A percentile compares a stretch with the other conserved stretches of the same genome.
Evolutionary conservation across 345 rosid genomes (phyloP).

Genomic region (Gossypium anomalum): DNA sequence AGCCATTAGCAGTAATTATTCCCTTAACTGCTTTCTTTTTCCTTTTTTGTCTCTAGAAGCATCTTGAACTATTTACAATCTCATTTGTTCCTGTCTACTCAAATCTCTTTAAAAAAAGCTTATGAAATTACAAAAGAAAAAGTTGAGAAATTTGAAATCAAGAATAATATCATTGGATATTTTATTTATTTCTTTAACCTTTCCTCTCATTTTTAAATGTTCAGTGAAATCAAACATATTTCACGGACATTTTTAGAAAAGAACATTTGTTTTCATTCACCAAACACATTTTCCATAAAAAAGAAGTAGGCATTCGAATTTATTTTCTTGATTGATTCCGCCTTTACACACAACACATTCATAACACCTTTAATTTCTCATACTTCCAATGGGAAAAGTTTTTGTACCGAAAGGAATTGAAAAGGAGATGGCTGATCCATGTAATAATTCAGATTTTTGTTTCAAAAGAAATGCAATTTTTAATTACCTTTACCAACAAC

Average conservation of each 20-base stretch:
- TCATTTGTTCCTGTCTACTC: background rate
- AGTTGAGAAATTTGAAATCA: background rate
- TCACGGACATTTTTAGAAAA: background rate
- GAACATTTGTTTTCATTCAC: background rate
- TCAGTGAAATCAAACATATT: background rate
- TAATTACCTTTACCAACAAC: conserved; percentile 82
- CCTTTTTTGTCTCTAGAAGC: background rate
- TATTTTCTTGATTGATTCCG: background rate
- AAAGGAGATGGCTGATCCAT: background rate
- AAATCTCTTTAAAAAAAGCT: background rate
- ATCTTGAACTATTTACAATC: background rate
- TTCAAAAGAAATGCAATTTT: conserved; percentile 1
- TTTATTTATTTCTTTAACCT: background rate
- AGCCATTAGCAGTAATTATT: background rate
- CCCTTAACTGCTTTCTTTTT: background rate
- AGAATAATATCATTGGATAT: background rate
- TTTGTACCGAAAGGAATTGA: background rate
- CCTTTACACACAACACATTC: background rate
- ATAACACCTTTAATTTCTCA: background rate
- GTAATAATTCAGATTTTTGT: conserved; percentile 4
- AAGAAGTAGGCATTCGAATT: background rate
- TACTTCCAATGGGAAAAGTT: background rate
- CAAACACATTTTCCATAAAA: background rate
- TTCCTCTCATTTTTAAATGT: background rate
- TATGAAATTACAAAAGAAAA: no score